Base-by-base conservation (phyloP, 768 basidiomycete genomes). In the Grammothele lineata region DNA sequence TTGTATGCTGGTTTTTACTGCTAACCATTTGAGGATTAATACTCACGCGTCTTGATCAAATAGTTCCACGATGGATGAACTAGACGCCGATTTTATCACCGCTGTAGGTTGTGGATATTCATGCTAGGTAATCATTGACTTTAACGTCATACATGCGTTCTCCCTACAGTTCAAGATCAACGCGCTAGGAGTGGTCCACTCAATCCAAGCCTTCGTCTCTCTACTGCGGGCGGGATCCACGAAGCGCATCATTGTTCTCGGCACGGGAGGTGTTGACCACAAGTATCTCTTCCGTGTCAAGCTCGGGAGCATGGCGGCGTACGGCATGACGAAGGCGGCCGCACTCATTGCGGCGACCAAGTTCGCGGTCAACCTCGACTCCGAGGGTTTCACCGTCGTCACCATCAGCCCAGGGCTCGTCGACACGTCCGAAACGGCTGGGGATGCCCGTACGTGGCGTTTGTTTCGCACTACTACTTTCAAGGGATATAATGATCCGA, bases 291-390 rank as follows among this genome's bases (percentile, higher is more conserved):
- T 63, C 17, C 5, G 15, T 8, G 11, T 46, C 11, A 56, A 49
- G 3, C 33, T 47, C 14, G 19, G 34, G 4, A 40, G 14, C 18
- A 17, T 37, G 15, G 50, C 53, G 3, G 51, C 66, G n/a, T 73
- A 73, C 57, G 49, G 55, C 30, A 60, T 66, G n/a, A 61, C 68
- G 30, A 71, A 73, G 57, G 61, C 65, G 2, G 70, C 66, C 4
- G 32, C 65, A 9, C 64, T 68, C 43, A 63, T 72, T 61, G 66
- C 60, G n/a, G 54, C 64, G 11, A 62, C 61, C n/a, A 71, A 71
- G 48, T 72, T 69, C 43, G 67, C 70, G 4, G 54, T 51, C 6
- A 36, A 55, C 32, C 61, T 50, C 51, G 60, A 61, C 48, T n/a
- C 49, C 2, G 66, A 70, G 30, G 66, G 65, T 2, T 58, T 68